Conservation (phyloP, 129 eudicot species). For the Pulicaria dysenterica region DNA sequence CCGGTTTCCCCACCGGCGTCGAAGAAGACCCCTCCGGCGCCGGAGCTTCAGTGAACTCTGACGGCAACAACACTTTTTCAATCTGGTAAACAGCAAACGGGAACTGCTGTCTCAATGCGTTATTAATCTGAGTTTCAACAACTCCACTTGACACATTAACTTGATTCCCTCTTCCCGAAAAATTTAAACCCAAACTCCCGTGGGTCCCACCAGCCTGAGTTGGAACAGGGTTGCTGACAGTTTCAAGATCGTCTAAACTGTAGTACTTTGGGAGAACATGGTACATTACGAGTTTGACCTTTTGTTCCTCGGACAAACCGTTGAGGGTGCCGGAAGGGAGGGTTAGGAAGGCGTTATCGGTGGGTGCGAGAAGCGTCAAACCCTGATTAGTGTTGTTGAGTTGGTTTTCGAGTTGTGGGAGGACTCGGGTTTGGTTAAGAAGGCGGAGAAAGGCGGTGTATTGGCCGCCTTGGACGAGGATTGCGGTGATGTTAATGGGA, state of each 20-base stretch:
- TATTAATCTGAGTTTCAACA: slow-evolving; percentile 43
- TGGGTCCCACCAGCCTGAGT: slow-evolving; percentile 61
- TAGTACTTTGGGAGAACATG: slow-evolving; percentile 73
- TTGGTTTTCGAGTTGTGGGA: slow-evolving; percentile 60
- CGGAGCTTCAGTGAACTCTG: slow-evolving; percentile 44
- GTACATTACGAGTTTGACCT: slow-evolving; percentile 62
- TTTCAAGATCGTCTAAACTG: slow-evolving; percentile 34
- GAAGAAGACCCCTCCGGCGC: slow-evolving; percentile 51
- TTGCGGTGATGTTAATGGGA: slow-evolving; percentile 63
- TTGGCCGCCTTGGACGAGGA: slow-evolving; percentile 60
- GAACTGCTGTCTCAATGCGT: slow-evolving; percentile 48
- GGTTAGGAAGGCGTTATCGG: slow-evolving; percentile 77
- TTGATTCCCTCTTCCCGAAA: slow-evolving; percentile 54
- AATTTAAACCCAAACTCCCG: slow-evolving; percentile 51
- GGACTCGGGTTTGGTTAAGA: slow-evolving; percentile 52
- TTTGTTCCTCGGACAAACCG: slow-evolving; percentile 45
- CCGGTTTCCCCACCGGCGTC: slow-evolving; percentile 10
- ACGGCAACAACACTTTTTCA: slow-evolving; percentile 64
- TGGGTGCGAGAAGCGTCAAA: slow-evolving; percentile 85
- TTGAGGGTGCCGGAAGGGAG: slow-evolving; percentile 74
- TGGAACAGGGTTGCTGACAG: slow-evolving; percentile 78
- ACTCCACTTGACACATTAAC: slow-evolving; percentile 64
- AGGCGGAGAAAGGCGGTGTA: slow-evolving; percentile 55
- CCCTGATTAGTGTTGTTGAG: slow-evolving; percentile 74
- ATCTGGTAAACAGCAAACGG: slow-evolving; percentile 77